phyloP scores from a whole-genome alignment of 2,329 filamentous ascomycete genomes.

The Calonectria honghensis region DNA sequence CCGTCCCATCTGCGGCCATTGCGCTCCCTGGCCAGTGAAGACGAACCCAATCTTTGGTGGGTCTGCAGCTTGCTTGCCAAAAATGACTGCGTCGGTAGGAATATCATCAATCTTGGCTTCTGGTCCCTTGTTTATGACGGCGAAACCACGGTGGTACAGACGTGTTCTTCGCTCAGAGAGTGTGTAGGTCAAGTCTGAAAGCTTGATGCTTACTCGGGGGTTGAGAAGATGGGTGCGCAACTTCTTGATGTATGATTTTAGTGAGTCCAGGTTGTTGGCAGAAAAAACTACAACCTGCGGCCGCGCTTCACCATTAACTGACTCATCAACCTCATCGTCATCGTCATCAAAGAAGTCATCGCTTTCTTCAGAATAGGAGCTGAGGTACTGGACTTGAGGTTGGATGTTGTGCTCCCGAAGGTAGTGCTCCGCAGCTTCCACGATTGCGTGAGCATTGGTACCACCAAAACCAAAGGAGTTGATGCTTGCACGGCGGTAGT shows the following conservation, averaged over 20 bases:
- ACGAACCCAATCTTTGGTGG: constrained; percentile 51
- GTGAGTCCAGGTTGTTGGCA: constrained; percentile 42
- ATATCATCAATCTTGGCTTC: constrained; percentile 28
- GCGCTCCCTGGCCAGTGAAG: constrained; percentile 62
- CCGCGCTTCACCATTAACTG: background rate
- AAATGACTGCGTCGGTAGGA: constrained; percentile 28
- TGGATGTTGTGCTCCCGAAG: constrained; percentile 21
- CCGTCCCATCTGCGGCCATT: constrained; percentile 60
- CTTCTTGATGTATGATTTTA: constrained; percentile 35
- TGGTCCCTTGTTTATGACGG: constrained; percentile 34
- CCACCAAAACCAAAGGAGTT: constrained; percentile 67
- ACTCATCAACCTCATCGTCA: constrained; percentile 13
- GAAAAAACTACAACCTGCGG: constrained; percentile 43
- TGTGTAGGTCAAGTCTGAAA: constrained; percentile 56
- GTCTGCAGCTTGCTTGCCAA: constrained; percentile 28
- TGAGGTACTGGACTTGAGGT: background rate
- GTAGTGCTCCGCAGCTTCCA: constrained; percentile 50
- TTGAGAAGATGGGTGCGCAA: constrained; percentile 52
- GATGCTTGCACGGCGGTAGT: constrained; percentile 54
- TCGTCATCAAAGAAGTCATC: constrained; percentile 20
- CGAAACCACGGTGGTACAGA: constrained; percentile 47
- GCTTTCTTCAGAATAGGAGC: constrained; percentile 16
- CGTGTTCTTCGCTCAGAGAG: constrained; percentile 49
- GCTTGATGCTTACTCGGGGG: constrained; percentile 47
- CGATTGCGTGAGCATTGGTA: constrained; percentile 64